Evolutionary conservation across 768 basidiomycete genomes (phyloP).

Genomic region (Terana coerulea): DNA sequence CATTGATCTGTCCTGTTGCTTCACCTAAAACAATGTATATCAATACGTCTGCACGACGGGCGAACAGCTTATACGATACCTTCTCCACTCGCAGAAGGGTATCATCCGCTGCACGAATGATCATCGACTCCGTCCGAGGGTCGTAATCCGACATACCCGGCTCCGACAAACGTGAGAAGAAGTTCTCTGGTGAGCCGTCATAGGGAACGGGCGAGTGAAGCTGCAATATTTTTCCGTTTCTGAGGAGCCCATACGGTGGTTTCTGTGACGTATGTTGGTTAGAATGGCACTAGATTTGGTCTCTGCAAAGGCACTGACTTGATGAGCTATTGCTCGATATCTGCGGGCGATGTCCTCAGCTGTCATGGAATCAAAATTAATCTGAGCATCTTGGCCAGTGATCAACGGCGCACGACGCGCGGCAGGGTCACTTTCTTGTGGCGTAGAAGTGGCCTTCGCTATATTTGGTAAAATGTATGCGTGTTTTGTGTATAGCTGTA

Average conservation of each 20-base stretch:
- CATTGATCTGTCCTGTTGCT: conserved; percentile 56
- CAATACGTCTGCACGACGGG: no score
- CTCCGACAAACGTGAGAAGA: conserved; percentile 12
- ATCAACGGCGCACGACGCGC: conserved; percentile 60
- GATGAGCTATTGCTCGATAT: conserved; percentile 66
- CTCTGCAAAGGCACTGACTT: conserved; percentile 36
- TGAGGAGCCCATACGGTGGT: conserved; percentile 24
- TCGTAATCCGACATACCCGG: conserved; percentile 46
- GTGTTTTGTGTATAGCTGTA: neutral
- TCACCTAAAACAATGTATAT: conserved; percentile 31
- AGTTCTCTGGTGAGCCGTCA: neutral
- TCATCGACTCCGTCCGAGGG: conserved; percentile 33
- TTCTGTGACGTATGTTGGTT: conserved; percentile 17
- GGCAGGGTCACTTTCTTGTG: conserved; percentile 40
- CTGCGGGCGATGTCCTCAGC: conserved; percentile 52
- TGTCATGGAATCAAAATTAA: conserved; percentile 56
- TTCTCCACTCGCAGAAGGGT: conserved; percentile 49
- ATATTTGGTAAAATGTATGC: neutral
- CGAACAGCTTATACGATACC: no score
- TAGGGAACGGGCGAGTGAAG: conserved; percentile 20
- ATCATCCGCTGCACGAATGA: conserved; percentile 52
- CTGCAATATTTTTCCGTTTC: conserved; percentile 26
- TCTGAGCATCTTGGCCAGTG: conserved; percentile 41
- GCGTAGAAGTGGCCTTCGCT: conserved; percentile 40
- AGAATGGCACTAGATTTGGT: no score